phyloP scores from a whole-genome alignment of 1,139 yeast species.

The Pichia terricola region DNA sequence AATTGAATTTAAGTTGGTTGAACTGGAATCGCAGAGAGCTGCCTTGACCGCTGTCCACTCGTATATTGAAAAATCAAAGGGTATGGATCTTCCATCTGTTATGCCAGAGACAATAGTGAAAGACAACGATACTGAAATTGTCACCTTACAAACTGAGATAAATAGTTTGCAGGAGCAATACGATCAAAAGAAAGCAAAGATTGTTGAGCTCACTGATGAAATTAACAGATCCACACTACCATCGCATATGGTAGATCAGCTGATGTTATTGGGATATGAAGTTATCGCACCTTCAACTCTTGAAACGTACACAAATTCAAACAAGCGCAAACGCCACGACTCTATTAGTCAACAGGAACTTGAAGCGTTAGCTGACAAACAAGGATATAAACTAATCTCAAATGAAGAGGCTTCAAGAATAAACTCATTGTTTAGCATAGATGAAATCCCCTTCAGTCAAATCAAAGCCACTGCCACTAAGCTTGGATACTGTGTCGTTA shows the following conservation, averaged over 20 bases:
- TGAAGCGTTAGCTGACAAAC: slow-evolving; percentile 1
- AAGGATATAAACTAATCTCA: slow-evolving; percentile 14
- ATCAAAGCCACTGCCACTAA: slow-evolving; percentile 17
- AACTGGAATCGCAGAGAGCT: slow-evolving; percentile 10
- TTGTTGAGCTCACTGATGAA: slow-evolving; percentile 2
- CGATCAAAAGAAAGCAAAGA: slow-evolving; percentile 4
- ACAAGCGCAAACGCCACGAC: no score
- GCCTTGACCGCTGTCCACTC: slow-evolving; percentile 12
- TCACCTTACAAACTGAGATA: slow-evolving; percentile 2
- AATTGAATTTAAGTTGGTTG: slow-evolving; percentile 10
- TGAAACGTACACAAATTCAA: no score
- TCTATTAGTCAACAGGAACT: slow-evolving; percentile 7
- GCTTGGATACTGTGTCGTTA: slow-evolving; percentile 33
- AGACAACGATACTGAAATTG: no score
- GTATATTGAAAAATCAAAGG: slow-evolving; percentile 11
- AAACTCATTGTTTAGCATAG: background rate
- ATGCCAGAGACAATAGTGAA: background rate
- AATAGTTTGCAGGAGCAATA: slow-evolving; percentile 5
- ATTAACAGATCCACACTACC: slow-evolving; percentile 3
- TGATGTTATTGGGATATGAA: slow-evolving; percentile 12
- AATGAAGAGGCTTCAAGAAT: background rate
- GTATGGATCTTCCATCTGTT: slow-evolving; percentile 9
- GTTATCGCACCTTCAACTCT: slow-evolving; percentile 8
- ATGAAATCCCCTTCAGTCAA: slow-evolving; percentile 7
- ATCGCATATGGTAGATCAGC: slow-evolving; percentile 7